Conservation (phyloP, 1,284 basidiomycete species). For the Irpex lacteus region DNA sequence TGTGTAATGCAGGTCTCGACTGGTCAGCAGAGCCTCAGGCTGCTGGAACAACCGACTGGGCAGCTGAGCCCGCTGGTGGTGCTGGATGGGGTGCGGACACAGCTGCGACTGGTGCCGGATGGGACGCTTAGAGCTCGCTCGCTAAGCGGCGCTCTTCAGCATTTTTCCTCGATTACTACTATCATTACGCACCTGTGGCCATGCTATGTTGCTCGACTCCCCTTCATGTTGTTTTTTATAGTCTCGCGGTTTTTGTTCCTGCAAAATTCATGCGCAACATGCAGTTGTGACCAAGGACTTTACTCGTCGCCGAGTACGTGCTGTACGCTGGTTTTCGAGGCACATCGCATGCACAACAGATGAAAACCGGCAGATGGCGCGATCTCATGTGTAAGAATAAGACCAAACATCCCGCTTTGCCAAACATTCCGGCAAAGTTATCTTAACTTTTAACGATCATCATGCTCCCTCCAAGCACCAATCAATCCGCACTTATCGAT, state of each 20-base stretch:
- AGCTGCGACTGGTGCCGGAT: slow-evolving; percentile 39
- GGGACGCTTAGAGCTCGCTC: slow-evolving; percentile 49
- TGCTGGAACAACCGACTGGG: slow-evolving; percentile 72
- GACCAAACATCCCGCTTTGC: too few species aligned
- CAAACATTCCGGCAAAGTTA: neutral
- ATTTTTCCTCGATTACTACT: slow-evolving; percentile 5
- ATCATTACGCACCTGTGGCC: slow-evolving; percentile 20
- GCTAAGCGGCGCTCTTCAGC: slow-evolving; percentile 20
- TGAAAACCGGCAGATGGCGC: too few species aligned
- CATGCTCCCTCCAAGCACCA: neutral
- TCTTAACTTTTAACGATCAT: neutral
- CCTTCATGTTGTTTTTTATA: slow-evolving; percentile 12
- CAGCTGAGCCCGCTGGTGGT: slow-evolving; percentile 68
- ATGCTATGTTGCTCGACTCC: slow-evolving; percentile 22
- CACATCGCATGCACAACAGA: too few species aligned
- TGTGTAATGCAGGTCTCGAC: slow-evolving; percentile 59
- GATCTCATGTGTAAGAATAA: too few species aligned
- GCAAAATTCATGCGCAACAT: slow-evolving; percentile 2
- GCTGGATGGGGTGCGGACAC: slow-evolving; percentile 59
- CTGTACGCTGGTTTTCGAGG: too few species aligned
- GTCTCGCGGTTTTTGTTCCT: slow-evolving; percentile 8
- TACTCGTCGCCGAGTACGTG: too few species aligned
- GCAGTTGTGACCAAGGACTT: neutral
- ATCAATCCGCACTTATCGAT: neutral
- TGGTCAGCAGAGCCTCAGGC: slow-evolving; percentile 71